Evolutionary conservation across 1,139 yeast species (phyloP).

Genomic region (Protomyces inouyei): DNA sequence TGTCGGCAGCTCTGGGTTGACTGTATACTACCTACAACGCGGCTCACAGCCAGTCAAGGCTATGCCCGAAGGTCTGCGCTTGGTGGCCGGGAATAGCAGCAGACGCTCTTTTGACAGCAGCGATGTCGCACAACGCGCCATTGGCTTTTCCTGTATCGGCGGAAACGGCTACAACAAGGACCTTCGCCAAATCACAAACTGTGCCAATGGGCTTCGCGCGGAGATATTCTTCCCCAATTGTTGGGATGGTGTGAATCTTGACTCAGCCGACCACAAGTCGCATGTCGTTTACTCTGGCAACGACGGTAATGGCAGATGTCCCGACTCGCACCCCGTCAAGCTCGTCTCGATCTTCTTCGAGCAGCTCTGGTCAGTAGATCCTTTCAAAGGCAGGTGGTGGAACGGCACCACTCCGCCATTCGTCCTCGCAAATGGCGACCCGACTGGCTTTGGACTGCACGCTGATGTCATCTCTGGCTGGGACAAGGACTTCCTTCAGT

Average conservation of each 20-base stretch:
- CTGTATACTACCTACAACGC: slow-evolving; percentile 26
- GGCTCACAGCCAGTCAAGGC: slow-evolving; percentile 18
- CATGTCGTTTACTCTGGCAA: slow-evolving; percentile 28
- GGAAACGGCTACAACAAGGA: slow-evolving; percentile 16
- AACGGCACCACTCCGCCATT: slow-evolving; percentile 25
- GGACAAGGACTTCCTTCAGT: slow-evolving; percentile 25
- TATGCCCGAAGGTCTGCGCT: slow-evolving; percentile 23
- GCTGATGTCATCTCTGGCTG: slow-evolving; percentile 29
- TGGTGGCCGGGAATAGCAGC: slow-evolving; percentile 25
- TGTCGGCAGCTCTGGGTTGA: slow-evolving; percentile 20
- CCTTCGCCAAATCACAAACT: slow-evolving; percentile 7
- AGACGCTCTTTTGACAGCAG: slow-evolving; percentile 15
- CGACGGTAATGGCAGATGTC: slow-evolving; percentile 27
- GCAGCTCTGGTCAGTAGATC: slow-evolving; percentile 22
- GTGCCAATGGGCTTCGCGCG: slow-evolving; percentile 29
- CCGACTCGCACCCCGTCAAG: slow-evolving; percentile 24
- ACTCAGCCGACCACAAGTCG: slow-evolving; percentile 27
- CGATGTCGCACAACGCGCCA: slow-evolving; percentile 17
- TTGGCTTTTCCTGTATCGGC: slow-evolving; percentile 27
- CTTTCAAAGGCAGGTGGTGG: slow-evolving; percentile 25
- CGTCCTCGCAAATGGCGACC: slow-evolving; percentile 28
- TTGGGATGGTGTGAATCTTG: slow-evolving; percentile 30
- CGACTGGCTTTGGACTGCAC: slow-evolving; percentile 29
- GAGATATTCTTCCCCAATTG: slow-evolving; percentile 30
- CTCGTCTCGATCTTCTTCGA: slow-evolving; percentile 25